These are phyloP conservation scores for Asterionellopsis glacialis DNA, from an alignment of 108 stramenopile species.

Conservation along the genomic window DNA sequence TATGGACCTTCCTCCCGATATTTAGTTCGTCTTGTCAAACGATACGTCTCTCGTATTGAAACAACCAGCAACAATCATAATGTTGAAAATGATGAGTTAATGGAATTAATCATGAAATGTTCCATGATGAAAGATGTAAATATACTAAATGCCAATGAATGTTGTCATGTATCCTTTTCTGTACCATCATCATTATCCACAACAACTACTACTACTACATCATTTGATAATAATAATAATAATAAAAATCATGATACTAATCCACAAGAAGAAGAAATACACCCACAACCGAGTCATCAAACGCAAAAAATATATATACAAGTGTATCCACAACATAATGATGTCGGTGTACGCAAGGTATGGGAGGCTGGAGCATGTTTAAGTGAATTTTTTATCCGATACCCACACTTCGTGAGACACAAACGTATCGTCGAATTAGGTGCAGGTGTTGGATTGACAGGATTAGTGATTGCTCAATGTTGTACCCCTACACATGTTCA, in stretches of 20 bases:
- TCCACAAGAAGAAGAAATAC: too few relatives aligned
- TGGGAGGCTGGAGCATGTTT: conserved; percentile 76
- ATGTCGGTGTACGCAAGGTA: conserved; percentile 52
- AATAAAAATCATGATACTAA: too few relatives aligned
- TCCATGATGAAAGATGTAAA: conserved; percentile 11
- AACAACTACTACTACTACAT: too few relatives aligned
- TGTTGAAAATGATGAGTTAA: conserved; percentile 16
- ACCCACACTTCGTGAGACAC: conserved; percentile 20
- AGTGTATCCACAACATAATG: conserved; percentile 66
- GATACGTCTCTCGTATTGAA: conserved; percentile 33
- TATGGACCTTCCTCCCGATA: conserved; percentile 41
- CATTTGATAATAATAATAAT: too few relatives aligned
- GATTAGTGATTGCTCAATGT: conserved; percentile 42
- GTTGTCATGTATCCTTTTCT: conserved; percentile 35
- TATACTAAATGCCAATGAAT: conserved; percentile 25
- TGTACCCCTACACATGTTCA: conserved; percentile 30
- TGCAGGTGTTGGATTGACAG: conserved; percentile 64
- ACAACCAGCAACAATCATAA: background rate
- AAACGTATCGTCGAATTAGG: conserved; percentile 54
- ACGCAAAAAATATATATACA: conserved; percentile 30
- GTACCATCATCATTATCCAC: conserved; percentile 15
- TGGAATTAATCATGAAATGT: conserved; percentile 23
- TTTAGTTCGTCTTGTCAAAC: conserved; percentile 23
- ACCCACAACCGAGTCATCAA: background rate
- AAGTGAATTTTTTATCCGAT: conserved; percentile 44